phyloP scores from a whole-genome alignment of 371 early-diverging fungal species.

The Syncephalastrum contaminatum region DNA sequence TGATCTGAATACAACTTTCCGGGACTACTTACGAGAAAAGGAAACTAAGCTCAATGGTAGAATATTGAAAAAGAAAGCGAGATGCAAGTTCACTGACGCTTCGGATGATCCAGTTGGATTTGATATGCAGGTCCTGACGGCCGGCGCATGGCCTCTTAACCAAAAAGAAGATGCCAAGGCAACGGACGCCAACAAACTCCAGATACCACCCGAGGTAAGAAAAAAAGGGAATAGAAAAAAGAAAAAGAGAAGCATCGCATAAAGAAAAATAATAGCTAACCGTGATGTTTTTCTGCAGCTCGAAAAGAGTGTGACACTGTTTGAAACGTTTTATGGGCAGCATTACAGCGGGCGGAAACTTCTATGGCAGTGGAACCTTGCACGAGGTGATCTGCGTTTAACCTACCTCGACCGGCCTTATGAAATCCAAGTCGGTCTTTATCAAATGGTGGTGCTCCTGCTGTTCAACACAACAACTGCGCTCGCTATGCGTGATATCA shows the following conservation, averaged over 20 bases:
- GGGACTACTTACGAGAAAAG: conserved; percentile 37
- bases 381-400: conserved; percentile 74
- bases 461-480: conserved; percentile 62
- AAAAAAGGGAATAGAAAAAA: not conserved
- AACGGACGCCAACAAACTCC: conserved; percentile 39
- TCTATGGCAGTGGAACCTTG: conserved; percentile 86
- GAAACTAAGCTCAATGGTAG: conserved; percentile 42
- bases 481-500: conserved; percentile 53
- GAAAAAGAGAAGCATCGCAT: not conserved
- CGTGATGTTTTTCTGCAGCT: conserved; percentile 37
- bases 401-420: conserved; percentile 74
- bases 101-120: conserved; percentile 60
- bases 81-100: not conserved
- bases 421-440: conserved; percentile 79
- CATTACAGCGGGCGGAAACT: conserved; percentile 82
- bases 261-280: not conserved
- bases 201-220: conserved; percentile 68
- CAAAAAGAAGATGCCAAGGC: conserved; percentile 54
- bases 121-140: conserved; percentile 76
- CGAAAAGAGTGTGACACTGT: conserved; percentile 68
- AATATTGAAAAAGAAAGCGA: not conserved
- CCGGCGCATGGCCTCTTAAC: conserved; percentile 90
- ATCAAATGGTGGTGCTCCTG: conserved; percentile 72
- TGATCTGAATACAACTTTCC: conserved; percentile 67
- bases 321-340: conserved; percentile 71